phyloP scores from a whole-genome alignment of 495 filamentous ascomycete genomes.

The Halenospora varia region DNA sequence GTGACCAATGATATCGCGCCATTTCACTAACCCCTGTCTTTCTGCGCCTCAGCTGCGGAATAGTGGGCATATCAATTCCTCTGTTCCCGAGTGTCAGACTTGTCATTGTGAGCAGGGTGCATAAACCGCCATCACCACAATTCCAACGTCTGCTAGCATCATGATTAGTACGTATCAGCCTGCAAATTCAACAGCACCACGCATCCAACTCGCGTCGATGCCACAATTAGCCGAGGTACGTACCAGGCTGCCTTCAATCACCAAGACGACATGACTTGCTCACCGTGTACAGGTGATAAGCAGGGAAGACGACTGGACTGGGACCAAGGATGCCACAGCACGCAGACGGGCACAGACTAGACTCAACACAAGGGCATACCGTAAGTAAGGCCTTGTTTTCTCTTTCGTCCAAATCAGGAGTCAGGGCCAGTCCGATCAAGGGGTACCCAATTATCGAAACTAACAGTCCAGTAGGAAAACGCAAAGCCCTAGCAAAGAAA shows the following conservation, averaged over 20 bases:
- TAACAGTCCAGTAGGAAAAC: slow-evolving; percentile 32
- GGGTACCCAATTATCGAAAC: slow-evolving; percentile 18
- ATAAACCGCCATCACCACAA: slow-evolving; percentile 27
- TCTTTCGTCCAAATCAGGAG: slow-evolving; percentile 19
- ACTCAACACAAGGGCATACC: slow-evolving; percentile 41
- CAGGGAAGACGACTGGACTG: slow-evolving; percentile 42
- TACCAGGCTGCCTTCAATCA: slow-evolving; percentile 18
- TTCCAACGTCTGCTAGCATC: slow-evolving; percentile 26
- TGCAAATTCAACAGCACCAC: slow-evolving; percentile 26
- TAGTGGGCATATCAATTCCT: slow-evolving; percentile 22
- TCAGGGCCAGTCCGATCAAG: slow-evolving; percentile 15
- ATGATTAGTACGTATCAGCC: slow-evolving; percentile 30
- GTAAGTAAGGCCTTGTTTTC: slow-evolving; percentile 31
- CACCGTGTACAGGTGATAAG: slow-evolving; percentile 29
- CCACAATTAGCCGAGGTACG: slow-evolving; percentile 39
- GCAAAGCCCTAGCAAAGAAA: slow-evolving; percentile 32
- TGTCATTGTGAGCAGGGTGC: slow-evolving; percentile 33
- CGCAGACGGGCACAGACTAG: slow-evolving; percentile 29
- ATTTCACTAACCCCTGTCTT: slow-evolving; percentile 15
- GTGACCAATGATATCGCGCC: slow-evolving; percentile 7
- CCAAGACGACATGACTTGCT: slow-evolving; percentile 24
- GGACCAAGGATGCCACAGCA: slow-evolving; percentile 33
- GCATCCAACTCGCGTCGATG: slow-evolving; percentile 34
- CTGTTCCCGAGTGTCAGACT: slow-evolving; percentile 24
- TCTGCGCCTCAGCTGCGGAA: slow-evolving; percentile 18